A percentile compares a stretch with the other conserved stretches of the same genome.
phyloP scores from a whole-genome alignment of 805 yeast species.

The Lachancea sp. region DNA sequence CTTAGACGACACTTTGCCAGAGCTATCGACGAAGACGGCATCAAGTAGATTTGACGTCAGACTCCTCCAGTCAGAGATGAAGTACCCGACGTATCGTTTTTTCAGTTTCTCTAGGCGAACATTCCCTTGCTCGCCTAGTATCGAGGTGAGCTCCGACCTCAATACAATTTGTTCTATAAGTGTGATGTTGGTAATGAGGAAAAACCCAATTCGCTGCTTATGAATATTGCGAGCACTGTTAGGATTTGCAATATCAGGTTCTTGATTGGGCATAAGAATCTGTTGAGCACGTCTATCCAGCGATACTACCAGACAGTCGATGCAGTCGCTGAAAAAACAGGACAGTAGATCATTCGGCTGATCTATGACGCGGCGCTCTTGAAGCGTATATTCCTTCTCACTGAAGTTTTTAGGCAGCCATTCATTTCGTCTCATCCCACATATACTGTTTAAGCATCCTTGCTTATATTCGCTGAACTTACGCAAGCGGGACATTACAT shows the following conservation, averaged over 20 bases:
- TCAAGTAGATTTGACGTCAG: slow-evolving; percentile 75
- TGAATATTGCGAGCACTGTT: slow-evolving; percentile 20
- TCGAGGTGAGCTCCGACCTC: slow-evolving; percentile 47
- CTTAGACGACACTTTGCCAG: slow-evolving; percentile 49
- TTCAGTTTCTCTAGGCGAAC: slow-evolving; percentile 61
- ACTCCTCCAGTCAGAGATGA: slow-evolving; percentile 73
- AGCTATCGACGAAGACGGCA: slow-evolving; percentile 53
- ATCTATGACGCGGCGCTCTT: slow-evolving; percentile 8
- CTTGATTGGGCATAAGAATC: slow-evolving; percentile 27
- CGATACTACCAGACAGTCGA: slow-evolving; percentile 63
- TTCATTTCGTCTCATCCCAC: slow-evolving; percentile 47
- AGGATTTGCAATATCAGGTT: slow-evolving; percentile 20
- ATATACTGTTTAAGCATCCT: slow-evolving; percentile 45
- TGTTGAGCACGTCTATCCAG: slow-evolving; percentile 54
- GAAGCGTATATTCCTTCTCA: slow-evolving; percentile 25
- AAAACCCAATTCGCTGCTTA: slow-evolving; percentile 52
- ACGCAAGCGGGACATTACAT: slow-evolving; percentile 59
- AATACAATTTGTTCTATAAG: slow-evolving; percentile 69
- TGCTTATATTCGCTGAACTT: slow-evolving; percentile 55
- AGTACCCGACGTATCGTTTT: slow-evolving; percentile 65
- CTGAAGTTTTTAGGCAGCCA: slow-evolving; percentile 58
- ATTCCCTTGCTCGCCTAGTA: slow-evolving; percentile 51
- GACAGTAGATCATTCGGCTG: slow-evolving; percentile 48
- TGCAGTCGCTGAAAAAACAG: slow-evolving; percentile 65
- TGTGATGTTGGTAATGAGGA: slow-evolving; percentile 62